Conservation (phyloP, 331 rosid genomes). For the Quercus phellos region DNA sequence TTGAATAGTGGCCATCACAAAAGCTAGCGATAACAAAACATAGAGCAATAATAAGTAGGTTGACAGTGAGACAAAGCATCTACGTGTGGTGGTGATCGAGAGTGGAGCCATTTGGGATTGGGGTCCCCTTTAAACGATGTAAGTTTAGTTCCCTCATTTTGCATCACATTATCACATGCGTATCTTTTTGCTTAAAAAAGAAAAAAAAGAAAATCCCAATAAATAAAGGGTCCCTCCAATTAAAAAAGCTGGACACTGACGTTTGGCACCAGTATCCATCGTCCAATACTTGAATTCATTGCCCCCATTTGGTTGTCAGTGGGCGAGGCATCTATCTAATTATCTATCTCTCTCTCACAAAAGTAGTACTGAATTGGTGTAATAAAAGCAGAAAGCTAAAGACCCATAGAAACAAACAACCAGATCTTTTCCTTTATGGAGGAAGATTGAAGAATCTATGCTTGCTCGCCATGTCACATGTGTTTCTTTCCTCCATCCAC, state of each 20-base stretch:
- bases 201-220: background rate
- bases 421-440: background rate
- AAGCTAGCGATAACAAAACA: background rate
- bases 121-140: background rate
- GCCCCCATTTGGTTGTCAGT: constrained; percentile 36
- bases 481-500: no score
- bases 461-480: constrained; percentile 37
- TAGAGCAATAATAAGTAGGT: background rate
- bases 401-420: background rate
- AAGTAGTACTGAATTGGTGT: background rate
- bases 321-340: constrained; percentile 55
- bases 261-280: background rate
- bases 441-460: constrained; percentile 41
- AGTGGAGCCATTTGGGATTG: background rate
- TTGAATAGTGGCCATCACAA: background rate
- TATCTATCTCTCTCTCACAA: constrained; percentile 4
- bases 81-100: background rate
- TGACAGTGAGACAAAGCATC: background rate
- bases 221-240: no score
- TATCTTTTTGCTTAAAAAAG: background rate
- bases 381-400: background rate
- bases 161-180: background rate
- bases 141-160: no score
- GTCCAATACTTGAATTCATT: no score
- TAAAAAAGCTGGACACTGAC: constrained; percentile 41